These are phyloP conservation scores for Aspergillus hancockii DNA, from an alignment of 495 filamentous ascomycete species.

Conservation along the genomic window DNA sequence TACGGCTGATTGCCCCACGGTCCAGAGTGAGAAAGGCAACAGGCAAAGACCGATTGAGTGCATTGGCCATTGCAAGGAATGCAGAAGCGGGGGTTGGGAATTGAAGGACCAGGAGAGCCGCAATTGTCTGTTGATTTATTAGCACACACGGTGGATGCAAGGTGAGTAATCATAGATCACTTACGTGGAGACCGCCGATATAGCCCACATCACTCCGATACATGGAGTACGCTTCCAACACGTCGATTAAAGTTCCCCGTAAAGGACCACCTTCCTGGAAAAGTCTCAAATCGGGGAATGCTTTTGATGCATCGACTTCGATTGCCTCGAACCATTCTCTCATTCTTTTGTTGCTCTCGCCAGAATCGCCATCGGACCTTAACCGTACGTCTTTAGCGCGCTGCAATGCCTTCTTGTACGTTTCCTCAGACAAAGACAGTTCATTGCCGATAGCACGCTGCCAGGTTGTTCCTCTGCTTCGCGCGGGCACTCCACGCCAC, in stretches of 20 bases:
- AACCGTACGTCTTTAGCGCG: slow-evolving; percentile 69
- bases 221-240: slow-evolving; percentile 87
- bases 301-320: slow-evolving; percentile 64
- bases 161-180: not conserved
- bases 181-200: slow-evolving; percentile 72
- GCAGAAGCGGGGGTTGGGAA: slow-evolving; percentile 67
- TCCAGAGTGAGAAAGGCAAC: slow-evolving; percentile 86
- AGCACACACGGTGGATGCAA: slow-evolving; percentile 2
- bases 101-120: slow-evolving; percentile 83
- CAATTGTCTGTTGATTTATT: slow-evolving; percentile 62
- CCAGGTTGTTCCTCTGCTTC: slow-evolving; percentile 84
- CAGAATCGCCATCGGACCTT: slow-evolving; percentile 40
- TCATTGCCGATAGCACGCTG: slow-evolving; percentile 84
- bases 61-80: slow-evolving; percentile 85
- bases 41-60: slow-evolving; percentile 84
- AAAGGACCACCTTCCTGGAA: slow-evolving; percentile 78
- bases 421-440: slow-evolving; percentile 71
- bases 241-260: slow-evolving; percentile 73
- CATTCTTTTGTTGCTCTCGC: slow-evolving; percentile 50
- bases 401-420: slow-evolving; percentile 76
- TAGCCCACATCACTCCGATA: slow-evolving; percentile 95
- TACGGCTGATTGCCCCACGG: slow-evolving; percentile 65
- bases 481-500: slow-evolving; percentile 88
- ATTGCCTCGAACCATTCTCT: slow-evolving; percentile 70
- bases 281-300: slow-evolving; percentile 80